Evolutionary conservation across 345 rosid species (phyloP).

Genomic region (Euphorbia pulcherrima): DNA sequence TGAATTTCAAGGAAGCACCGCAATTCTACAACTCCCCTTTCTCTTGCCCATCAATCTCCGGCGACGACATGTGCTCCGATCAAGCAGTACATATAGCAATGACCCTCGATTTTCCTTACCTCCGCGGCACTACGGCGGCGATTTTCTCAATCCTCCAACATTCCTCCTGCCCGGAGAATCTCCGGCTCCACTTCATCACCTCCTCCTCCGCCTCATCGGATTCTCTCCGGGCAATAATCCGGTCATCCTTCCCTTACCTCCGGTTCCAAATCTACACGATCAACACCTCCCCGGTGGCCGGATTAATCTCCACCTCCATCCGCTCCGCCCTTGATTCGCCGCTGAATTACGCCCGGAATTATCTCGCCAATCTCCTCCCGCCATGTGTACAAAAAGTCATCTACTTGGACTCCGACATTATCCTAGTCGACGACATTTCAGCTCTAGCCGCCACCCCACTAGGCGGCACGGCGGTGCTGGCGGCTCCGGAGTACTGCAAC

Average conservation of each 20-base stretch:
- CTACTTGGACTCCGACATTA: constrained; percentile 38
- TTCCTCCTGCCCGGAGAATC: constrained; percentile 41
- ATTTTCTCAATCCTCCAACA: constrained; percentile 36
- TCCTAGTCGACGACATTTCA: constrained; percentile 40
- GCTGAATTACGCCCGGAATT: constrained; percentile 42
- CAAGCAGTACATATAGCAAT: constrained; percentile 39
- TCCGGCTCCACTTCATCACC: constrained; percentile 34
- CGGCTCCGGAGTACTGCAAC: constrained; percentile 42
- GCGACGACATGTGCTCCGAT: constrained; percentile 9
- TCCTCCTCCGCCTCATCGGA: constrained; percentile 21
- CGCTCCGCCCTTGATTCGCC: constrained; percentile 41
- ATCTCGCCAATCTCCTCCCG: constrained; percentile 36
- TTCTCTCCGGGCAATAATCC: constrained; percentile 26
- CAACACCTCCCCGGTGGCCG: constrained; percentile 27
- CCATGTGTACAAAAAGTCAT: constrained; percentile 25
- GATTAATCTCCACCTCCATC: constrained; percentile 41
- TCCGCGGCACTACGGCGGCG: constrained; percentile 41
- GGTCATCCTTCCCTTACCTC: constrained; percentile 41
- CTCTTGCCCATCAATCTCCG: constrained; percentile 15
- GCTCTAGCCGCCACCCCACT: constrained; percentile 30
- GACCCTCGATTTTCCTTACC: constrained; percentile 32
- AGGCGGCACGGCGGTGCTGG: constrained; percentile 23
- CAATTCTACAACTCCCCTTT: constrained; percentile 23
- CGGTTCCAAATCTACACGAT: constrained; percentile 29
- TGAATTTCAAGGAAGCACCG: constrained; percentile 31